Base-by-base conservation (phyloP, 2,329 filamentous ascomycete species). In the Aspergillus awamori region DNA sequence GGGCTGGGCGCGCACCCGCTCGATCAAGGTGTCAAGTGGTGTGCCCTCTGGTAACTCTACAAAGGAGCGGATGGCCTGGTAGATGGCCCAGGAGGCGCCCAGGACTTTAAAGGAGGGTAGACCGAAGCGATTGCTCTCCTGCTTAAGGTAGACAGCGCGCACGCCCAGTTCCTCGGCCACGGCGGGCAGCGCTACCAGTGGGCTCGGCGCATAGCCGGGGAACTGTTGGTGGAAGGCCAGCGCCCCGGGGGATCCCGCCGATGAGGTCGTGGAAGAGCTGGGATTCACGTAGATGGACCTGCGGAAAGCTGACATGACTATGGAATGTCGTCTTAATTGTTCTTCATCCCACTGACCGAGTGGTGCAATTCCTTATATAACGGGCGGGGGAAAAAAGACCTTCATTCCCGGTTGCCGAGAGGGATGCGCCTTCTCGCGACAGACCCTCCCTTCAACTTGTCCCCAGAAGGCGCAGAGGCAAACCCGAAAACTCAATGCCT, bases 71-170 rank as follows among this genome's bases (percentile, higher is more conserved):
- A 91, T 69, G 13, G 87, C 85, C 6, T 84, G 82, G 67, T 86
- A 88, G 3, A 85, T 82, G 0, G 85, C 89, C 89, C 89, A 94
- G 0, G 88, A 90, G 1, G 91, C 90, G 20, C 91, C 91, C 0
- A 93, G 83, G 48, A 93, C 90, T 74, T 95, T 95, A 81, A 93
- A 94, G 0, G 90, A 84, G 0, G 89, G 89, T 1, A 93, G 80
- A 0, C 87, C 87, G 39, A 92, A 85, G 5, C 90, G 84, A 57
- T 77, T 80, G 28, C 84, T 87, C 73, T 94, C 90, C 67, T 93
- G 86, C 70, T 94, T 94, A 64, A 93, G 69, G 39, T 87, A 81
- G 3, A 93, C 79, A 5, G 81, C 77, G 0, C 76, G 75, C 10
- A 91, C 76, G 0, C 84, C 84, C 0, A 92, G 73, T 13, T 87